phyloP scores from a whole-genome alignment of 768 basidiomycete genomes.

The Naganishia antarctica region DNA sequence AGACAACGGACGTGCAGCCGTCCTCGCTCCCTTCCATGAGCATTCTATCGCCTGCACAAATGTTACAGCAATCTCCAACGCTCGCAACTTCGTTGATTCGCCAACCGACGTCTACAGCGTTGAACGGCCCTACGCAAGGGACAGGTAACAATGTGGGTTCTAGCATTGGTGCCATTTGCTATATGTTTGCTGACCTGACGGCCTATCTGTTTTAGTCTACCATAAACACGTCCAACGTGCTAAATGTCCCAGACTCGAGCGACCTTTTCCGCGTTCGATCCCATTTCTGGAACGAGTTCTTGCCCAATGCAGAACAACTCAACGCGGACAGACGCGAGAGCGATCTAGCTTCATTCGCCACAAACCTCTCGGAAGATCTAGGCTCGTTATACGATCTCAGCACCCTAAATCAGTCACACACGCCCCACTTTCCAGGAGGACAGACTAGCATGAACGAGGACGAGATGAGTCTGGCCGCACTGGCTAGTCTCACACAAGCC shows the following conservation, averaged over 20 bases:
- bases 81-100: not conserved
- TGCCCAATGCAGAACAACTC: constrained; percentile 8
- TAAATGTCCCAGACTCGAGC: constrained; percentile 2
- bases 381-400: constrained; percentile 5
- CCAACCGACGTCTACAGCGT: not conserved
- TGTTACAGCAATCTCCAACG: not conserved
- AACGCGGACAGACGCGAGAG: constrained; percentile 11
- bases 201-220: not conserved
- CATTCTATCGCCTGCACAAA: not conserved
- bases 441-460: not conserved
- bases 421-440: not conserved
- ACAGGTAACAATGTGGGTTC: too few relatives aligned
- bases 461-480: not conserved
- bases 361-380: not conserved
- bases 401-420: not conserved
- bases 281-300: constrained; percentile 16
- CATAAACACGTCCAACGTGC: not conserved
- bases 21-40: not conserved
- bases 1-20: too few relatives aligned
- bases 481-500: not conserved
- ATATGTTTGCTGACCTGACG: too few relatives aligned
- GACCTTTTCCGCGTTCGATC: constrained; percentile 13
- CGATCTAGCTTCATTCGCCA: constrained; percentile 1
- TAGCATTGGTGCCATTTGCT: too few relatives aligned
- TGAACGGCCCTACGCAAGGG: too few relatives aligned